These are phyloP conservation scores for Penicillium brevicompactum DNA, from an alignment of 2,329 filamentous ascomycete species.

Conservation along the genomic window DNA sequence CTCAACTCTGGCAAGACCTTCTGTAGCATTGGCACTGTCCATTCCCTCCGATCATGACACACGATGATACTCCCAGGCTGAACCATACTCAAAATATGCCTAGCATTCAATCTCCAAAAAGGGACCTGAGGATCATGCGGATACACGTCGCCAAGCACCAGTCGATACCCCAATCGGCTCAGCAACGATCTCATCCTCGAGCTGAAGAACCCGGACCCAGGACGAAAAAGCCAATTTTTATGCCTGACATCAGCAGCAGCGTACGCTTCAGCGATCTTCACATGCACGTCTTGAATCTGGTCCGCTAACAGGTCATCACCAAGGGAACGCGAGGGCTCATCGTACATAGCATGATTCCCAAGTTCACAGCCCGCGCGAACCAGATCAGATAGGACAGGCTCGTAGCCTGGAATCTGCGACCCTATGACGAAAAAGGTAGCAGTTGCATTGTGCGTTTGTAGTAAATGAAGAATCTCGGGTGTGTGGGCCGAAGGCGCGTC, in stretches of 20 bases:
- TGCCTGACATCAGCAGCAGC: constrained; percentile 38
- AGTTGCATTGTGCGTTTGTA: constrained; percentile 66
- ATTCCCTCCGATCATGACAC: constrained; percentile 80
- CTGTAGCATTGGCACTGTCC: constrained; percentile 78
- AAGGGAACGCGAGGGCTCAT: constrained; percentile 72
- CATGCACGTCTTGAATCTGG: constrained; percentile 68
- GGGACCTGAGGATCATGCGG: constrained; percentile 88
- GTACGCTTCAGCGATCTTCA: constrained; percentile 61
- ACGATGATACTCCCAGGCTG: constrained; percentile 77
- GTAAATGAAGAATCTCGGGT: constrained; percentile 65
- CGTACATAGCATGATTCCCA: constrained; percentile 86
- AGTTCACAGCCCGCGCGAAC: constrained; percentile 70
- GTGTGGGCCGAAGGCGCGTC: constrained; percentile 79
- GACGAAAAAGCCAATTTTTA: constrained; percentile 71
- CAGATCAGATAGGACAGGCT: constrained; percentile 59
- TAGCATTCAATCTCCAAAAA: constrained; percentile 69
- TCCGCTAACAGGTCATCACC: constrained; percentile 58
- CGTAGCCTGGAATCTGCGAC: constrained; percentile 64
- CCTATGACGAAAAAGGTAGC: constrained; percentile 93
- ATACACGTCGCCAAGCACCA: constrained; percentile 83
- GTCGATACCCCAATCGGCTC: constrained; percentile 63
- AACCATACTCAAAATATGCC: constrained; percentile 78
- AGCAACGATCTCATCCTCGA: constrained; percentile 66
- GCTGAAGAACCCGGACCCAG: constrained; percentile 83
- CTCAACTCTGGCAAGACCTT: constrained; percentile 72